Conservation (phyloP, 352 stramenopile species). For the Phytophthora pini region DNA sequence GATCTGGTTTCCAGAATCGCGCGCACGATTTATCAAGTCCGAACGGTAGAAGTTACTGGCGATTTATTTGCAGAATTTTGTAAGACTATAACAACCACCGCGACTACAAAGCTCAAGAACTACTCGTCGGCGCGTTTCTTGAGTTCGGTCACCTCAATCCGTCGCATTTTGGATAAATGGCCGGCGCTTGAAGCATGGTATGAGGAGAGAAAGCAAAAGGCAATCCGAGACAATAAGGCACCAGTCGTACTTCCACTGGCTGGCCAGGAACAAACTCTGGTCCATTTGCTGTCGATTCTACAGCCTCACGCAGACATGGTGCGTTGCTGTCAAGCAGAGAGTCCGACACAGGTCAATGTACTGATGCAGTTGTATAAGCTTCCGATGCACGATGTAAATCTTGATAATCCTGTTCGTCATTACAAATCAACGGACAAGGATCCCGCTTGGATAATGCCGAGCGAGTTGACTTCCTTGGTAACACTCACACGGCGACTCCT, state of each 20-base stretch:
- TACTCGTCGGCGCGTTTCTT: conserved; percentile 6
- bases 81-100: not conserved
- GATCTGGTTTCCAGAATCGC: not conserved
- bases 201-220: not conserved
- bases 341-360: no score
- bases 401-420: no score
- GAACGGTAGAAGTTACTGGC: conserved; percentile 5
- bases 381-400: no score
- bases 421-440: no score
- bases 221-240: not conserved
- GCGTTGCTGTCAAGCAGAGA: no score
- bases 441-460: no score
- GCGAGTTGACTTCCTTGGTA: no score
- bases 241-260: conserved; percentile 1
- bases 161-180: conserved; percentile 12
- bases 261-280: no score
- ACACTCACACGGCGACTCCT: no score
- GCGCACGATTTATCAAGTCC: conserved; percentile 10
- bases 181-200: conserved; percentile 10
- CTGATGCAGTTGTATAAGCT: no score
- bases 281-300: no score
- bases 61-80: conserved; percentile 12
- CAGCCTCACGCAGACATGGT: no score
- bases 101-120: not conserved
- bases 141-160: not conserved